Percentiles rank a stretch among this genome's conserved stretches.
phyloP scores from a whole-genome alignment of 2,329 filamentous ascomycete genomes.

The Penicillium sp. region DNA sequence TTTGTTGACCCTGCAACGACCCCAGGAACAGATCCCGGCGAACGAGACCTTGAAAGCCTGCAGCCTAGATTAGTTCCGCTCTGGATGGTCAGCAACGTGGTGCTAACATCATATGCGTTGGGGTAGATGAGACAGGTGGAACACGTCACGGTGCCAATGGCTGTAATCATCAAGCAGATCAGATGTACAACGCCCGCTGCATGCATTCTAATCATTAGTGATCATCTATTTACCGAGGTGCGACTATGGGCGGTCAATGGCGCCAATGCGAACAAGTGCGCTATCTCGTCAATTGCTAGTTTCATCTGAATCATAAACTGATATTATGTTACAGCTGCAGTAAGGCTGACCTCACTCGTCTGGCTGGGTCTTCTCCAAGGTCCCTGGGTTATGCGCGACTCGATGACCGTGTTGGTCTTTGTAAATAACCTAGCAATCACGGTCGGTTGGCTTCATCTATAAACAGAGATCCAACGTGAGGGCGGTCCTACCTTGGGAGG shows the following conservation, averaged over 20 bases:
- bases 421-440: conserved; percentile 28
- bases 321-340: neutral
- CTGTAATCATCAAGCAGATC: neutral
- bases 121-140: neutral
- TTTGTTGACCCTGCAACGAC: too few relatives aligned
- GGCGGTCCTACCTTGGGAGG: conserved; percentile 30
- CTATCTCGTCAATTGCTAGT: conserved; percentile 21
- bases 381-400: conserved; percentile 32
- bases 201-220: neutral
- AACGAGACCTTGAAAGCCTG: neutral
- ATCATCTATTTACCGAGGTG: neutral
- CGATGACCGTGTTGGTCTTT: conserved; percentile 34
- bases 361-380: conserved; percentile 25
- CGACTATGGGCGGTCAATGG: neutral
- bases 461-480: neutral
- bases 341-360: conserved; percentile 2
- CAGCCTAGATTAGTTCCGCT: too few relatives aligned
- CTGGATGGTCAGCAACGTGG: too few relatives aligned
- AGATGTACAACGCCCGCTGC: neutral
- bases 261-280: neutral
- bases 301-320: conserved; percentile 43
- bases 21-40: too few relatives aligned
- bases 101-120: neutral
- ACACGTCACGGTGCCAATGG: neutral
- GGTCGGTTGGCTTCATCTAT: neutral